phyloP scores from a whole-genome alignment of 108 stramenopile genomes.

The Skeletonema marinoi region DNA sequence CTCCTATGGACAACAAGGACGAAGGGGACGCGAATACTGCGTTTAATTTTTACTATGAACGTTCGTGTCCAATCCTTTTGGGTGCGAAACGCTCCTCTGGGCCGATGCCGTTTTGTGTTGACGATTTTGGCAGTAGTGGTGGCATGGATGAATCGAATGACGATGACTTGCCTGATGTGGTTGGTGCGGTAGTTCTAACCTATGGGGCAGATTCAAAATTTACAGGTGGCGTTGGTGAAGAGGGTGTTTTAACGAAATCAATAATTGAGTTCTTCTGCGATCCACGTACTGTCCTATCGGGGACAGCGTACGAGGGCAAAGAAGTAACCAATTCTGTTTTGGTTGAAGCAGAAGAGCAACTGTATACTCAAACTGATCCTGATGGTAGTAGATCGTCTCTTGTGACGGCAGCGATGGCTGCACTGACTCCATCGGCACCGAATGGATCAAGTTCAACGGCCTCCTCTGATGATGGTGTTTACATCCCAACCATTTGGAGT shows the following conservation, averaged over 20 bases:
- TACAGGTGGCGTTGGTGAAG: conserved; percentile 47
- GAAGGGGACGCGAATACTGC: conserved; percentile 34
- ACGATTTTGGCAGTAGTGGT: conserved; percentile 21
- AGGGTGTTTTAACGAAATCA: conserved; percentile 43
- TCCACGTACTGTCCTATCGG: neutral
- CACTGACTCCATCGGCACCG: conserved; percentile 16
- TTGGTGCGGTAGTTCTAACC: conserved; percentile 37
- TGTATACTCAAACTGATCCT: conserved; percentile 26
- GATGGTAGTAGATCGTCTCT: conserved; percentile 14
- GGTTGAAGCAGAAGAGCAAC: conserved; percentile 34
- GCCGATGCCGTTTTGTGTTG: conserved; percentile 28
- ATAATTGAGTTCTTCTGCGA: conserved; percentile 42
- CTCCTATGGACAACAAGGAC: conserved; percentile 8
- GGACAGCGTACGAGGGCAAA: neutral
- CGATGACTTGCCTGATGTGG: conserved; percentile 21
- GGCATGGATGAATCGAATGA: neutral
- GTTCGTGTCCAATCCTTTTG: conserved; percentile 47
- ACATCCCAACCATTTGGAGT: conserved; percentile 44
- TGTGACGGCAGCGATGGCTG: conserved; percentile 30
- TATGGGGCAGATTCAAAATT: conserved; percentile 46
- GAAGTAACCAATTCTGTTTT: conserved; percentile 4
- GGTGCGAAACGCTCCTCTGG: conserved; percentile 18
- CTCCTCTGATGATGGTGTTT: conserved; percentile 28
- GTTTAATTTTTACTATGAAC: conserved; percentile 43
- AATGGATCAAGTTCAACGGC: neutral